Base-by-base conservation (phyloP, 2,329 filamentous ascomycete species). In the Xylariaceae sp. region DNA sequence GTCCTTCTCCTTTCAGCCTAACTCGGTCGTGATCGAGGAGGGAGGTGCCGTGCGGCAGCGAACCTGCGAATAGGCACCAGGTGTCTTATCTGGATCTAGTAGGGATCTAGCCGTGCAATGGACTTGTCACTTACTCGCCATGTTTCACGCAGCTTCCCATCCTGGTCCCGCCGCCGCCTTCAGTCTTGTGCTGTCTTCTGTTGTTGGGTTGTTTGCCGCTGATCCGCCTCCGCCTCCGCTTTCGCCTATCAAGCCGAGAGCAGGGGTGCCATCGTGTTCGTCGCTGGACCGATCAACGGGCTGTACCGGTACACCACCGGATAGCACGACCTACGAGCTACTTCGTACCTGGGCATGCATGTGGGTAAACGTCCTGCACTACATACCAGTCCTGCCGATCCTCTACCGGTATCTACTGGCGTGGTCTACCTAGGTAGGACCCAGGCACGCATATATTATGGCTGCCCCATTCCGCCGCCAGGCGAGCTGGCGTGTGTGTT, bases 71-170 rank as follows among this genome's bases (percentile, higher is more conserved):
- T 42, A 13, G 40, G 18, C 19, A 13, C 22, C 19, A 7, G 12
- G n/a, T 12, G 18, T 49, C 46, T 55, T 55, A 55, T 55, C 55
- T 45, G 18, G 19, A 42, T 42, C 32, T 34, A 34, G 10, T 34
- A 15, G 13, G 32, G 32, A 34, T 10, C 32, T 13, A 34, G 10
- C 10, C 13, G 10, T 10, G 32, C 32, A 34, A 10, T 13, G 13
- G 32, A 34, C 32, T 34, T 34, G 13, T 13, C 32, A 34, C 32
- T 34, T 34, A 34, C 32, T 34, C 32, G 32, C 10, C 7, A 9
- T 10, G 32, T 34, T 13, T 34, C 6, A 34, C 6, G 29, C 53
- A 59, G 42, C 57, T 59, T 53, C 57, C 57, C 13, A 34, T 54
- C 22, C 16, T 40, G 37, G 37, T 42, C 32, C 32, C 16, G 26